phyloP scores from a whole-genome alignment of 768 basidiomycete genomes.

The Hortiboletus flavorubellus region DNA sequence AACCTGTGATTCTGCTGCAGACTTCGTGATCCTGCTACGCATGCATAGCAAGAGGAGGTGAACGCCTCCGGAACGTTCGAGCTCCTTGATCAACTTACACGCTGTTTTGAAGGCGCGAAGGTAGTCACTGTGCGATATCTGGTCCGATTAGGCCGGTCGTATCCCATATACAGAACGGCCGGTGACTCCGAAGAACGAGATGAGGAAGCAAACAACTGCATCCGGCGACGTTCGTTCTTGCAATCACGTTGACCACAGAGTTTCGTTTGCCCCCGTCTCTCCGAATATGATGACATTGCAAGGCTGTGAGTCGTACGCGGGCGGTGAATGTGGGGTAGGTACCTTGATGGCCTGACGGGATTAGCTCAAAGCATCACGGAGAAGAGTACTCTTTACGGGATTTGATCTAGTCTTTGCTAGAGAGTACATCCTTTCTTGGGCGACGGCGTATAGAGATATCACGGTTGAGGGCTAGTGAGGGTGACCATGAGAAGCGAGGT shows the following conservation, averaged over 20 bases:
- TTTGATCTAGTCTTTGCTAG: neutral
- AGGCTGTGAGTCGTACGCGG: conserved; percentile 13
- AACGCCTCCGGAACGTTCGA: conserved; percentile 34
- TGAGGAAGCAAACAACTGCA: conserved; percentile 30
- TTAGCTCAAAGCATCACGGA: neutral
- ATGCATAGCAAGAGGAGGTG: conserved; percentile 40
- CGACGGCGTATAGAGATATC: conserved; percentile 2
- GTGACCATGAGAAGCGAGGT: too few relatives aligned
- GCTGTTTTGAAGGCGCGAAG: conserved; percentile 28
- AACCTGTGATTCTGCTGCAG: conserved; percentile 37
- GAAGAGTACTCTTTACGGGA: conserved; percentile 7
- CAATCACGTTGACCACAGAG: conserved; percentile 40
- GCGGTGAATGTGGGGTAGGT: conserved; percentile 8
- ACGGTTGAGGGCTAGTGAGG: neutral
- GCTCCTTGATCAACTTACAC: conserved; percentile 31
- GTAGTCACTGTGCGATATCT: conserved; percentile 13
- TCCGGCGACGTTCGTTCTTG: conserved; percentile 30
- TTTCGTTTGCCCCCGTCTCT: conserved; percentile 35
- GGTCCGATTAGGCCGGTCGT: conserved; percentile 33
- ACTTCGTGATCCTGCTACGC: conserved; percentile 36
- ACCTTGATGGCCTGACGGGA: neutral
- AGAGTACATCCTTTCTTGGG: conserved; percentile 5
- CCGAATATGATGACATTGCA: conserved; percentile 28
- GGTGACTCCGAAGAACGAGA: conserved; percentile 8
- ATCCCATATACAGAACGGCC: conserved; percentile 29